Conservation (phyloP, 2,329 filamentous ascomycete species). For the Cyphellophora europaea region DNA sequence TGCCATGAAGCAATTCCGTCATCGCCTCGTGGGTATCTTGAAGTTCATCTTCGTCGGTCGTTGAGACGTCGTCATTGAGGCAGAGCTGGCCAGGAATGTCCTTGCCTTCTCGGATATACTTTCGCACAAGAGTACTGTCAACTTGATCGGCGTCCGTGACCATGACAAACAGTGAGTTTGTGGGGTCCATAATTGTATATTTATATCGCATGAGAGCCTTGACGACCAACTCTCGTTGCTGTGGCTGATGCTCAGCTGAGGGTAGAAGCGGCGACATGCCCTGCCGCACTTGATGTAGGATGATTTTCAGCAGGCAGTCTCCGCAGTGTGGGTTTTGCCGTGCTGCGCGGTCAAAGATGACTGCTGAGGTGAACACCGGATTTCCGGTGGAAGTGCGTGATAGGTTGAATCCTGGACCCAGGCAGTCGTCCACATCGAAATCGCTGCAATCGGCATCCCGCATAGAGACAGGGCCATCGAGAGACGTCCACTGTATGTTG, state of each 20-base stretch:
- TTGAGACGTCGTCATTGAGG: constrained; percentile 6
- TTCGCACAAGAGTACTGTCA: constrained; percentile 1
- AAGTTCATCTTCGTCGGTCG: constrained; percentile 2
- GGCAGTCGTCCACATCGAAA: constrained; percentile 5
- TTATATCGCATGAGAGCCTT: constrained; percentile 4
- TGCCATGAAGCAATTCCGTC: constrained; percentile 1
- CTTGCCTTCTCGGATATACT: constrained; percentile 2
- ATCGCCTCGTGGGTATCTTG: constrained; percentile 1
- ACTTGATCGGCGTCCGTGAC: constrained; percentile 6
- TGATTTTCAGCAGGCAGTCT: constrained; percentile 5
- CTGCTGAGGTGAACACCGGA: constrained; percentile 2
- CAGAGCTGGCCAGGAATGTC: constrained; percentile 4
- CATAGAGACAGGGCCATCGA: constrained; percentile 3
- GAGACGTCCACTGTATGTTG: constrained; percentile 4
- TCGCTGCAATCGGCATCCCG: constrained; percentile 2
- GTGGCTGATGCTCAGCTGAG: neutral
- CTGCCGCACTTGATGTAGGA: neutral
- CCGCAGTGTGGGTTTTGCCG: constrained; percentile 4
- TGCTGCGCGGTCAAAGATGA: constrained; percentile 4
- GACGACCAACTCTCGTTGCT: constrained; percentile 2
- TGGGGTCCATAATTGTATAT: constrained; percentile 2
- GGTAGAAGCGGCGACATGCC: constrained; percentile 3
- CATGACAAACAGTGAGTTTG: constrained; percentile 4
- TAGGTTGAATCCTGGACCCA: constrained; percentile 2
- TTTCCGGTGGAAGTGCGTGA: neutral